Conservation (phyloP, 306 rosid genomes). For the Trifolium fragiferum region DNA sequence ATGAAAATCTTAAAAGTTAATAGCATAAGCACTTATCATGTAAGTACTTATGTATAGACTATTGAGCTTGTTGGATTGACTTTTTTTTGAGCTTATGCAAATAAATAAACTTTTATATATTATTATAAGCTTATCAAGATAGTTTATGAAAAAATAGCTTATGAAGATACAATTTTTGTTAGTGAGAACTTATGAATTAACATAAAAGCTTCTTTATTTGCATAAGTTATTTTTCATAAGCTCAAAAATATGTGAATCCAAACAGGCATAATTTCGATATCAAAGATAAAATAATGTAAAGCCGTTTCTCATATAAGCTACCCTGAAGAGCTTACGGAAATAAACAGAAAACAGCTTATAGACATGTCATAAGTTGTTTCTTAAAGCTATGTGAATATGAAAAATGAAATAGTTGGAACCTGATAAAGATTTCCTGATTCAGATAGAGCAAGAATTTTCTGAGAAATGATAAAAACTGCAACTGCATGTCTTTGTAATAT, state of each 20-base stretch:
- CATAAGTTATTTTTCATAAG: too few relatives aligned
- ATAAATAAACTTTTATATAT: too few relatives aligned
- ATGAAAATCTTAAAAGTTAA: background rate
- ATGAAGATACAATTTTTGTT: too few relatives aligned
- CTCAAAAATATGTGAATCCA: too few relatives aligned
- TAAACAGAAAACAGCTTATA: background rate
- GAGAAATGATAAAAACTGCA: constrained; percentile 69
- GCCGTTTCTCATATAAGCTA: background rate
- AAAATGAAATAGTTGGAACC: constrained; percentile 47
- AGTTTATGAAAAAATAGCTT: too few relatives aligned
- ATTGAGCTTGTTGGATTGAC: too few relatives aligned
- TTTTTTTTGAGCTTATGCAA: too few relatives aligned
- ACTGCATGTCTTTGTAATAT: constrained; percentile 60
- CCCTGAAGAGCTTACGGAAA: background rate
- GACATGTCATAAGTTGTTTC: background rate
- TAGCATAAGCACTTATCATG: background rate
- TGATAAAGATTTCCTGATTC: constrained; percentile 78
- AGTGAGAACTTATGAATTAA: too few relatives aligned
- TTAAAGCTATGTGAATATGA: background rate
- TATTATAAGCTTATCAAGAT: too few relatives aligned
- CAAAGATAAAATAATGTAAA: too few relatives aligned
- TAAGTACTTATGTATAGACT: background rate
- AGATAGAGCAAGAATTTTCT: constrained; percentile 77
- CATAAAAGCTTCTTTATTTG: too few relatives aligned
- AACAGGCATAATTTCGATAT: too few relatives aligned